A percentile compares a stretch with the other conserved stretches of the same genome.
Evolutionary conservation across 1,284 basidiomycete species (phyloP).

Genomic region (Xerocomus minutiporus): DNA sequence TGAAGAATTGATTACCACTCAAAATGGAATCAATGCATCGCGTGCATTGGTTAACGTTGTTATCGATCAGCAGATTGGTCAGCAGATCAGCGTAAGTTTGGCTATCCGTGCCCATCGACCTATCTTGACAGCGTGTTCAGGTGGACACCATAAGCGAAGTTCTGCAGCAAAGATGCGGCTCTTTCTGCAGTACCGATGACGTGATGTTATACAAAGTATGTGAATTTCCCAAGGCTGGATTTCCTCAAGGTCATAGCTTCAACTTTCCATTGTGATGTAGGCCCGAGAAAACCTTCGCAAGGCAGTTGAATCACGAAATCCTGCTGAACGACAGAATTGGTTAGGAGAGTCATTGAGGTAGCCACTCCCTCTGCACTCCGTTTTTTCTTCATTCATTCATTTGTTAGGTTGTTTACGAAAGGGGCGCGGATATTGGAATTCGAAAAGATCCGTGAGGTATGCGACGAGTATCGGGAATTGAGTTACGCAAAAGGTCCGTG

Average conservation of each 20-base stretch:
- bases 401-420: slow-evolving; percentile 74
- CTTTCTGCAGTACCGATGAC: slow-evolving; percentile 97
- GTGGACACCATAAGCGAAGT: slow-evolving; percentile 95
- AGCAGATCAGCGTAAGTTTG: slow-evolving; percentile 81
- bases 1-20: slow-evolving; percentile 78
- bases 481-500: slow-evolving; percentile 71
- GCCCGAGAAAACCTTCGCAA: slow-evolving; percentile 92
- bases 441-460: slow-evolving; percentile 81
- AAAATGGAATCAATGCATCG: slow-evolving; percentile 79
- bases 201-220: slow-evolving; percentile 92
- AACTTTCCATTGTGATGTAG: slow-evolving; percentile 36
- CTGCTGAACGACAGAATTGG: slow-evolving; percentile 67
- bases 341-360: slow-evolving; percentile 81
- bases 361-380: background rate
- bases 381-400: slow-evolving; percentile 6
- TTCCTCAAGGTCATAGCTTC: slow-evolving; percentile 7
- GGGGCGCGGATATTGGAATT: slow-evolving; percentile 82
- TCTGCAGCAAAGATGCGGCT: slow-evolving; percentile 90
- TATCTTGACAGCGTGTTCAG: slow-evolving; percentile 39
- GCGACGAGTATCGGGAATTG: slow-evolving; percentile 81
- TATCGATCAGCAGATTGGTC: slow-evolving; percentile 96
- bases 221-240: background rate
- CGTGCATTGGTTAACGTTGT: slow-evolving; percentile 89
- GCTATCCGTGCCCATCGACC: background rate
- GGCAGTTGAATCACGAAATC: slow-evolving; percentile 78